Evolutionary conservation across 75 land plant genomes (phyloP).

Genomic region (Larix kaempferi): DNA sequence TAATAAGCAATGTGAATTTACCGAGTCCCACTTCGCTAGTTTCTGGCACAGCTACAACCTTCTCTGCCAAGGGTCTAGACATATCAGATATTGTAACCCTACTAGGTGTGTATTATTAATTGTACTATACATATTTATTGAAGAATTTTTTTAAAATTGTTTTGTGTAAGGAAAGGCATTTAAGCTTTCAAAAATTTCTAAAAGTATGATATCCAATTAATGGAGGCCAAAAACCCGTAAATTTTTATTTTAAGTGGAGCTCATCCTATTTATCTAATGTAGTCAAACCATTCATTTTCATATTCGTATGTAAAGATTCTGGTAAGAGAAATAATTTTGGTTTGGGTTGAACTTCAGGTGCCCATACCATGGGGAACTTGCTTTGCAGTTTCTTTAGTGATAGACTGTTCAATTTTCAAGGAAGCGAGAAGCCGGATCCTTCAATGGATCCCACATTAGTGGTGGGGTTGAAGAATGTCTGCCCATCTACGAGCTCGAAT

Average conservation of each 20-base stretch:
- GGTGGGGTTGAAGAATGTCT: conserved; percentile 17
- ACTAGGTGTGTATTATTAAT: background rate
- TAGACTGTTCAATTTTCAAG: conserved; percentile 62
- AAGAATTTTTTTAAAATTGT: no score
- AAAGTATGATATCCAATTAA: no score
- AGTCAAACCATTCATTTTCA: no score
- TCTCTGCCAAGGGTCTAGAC: conserved; percentile 8
- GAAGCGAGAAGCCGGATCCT: conserved; percentile 58
- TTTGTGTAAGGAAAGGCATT: no score
- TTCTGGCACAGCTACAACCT: background rate
- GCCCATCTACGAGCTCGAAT: conserved; percentile 25
- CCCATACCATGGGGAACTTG: conserved; percentile 71
- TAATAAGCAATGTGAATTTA: background rate
- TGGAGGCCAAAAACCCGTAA: no score
- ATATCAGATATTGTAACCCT: conserved; percentile 13
- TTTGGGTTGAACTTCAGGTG: conserved; percentile 45
- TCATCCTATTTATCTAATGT: no score
- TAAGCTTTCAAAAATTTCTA: no score
- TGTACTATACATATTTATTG: no score
- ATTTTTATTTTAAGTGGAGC: no score
- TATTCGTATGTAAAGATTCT: no score
- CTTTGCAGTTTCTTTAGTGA: conserved; percentile 56
- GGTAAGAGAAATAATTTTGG: no score
- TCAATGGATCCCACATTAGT: conserved; percentile 36
- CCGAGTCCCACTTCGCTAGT: background rate